phyloP scores from a whole-genome alignment of 306 rosid species.

The Vigna reflexopilosa region DNA sequence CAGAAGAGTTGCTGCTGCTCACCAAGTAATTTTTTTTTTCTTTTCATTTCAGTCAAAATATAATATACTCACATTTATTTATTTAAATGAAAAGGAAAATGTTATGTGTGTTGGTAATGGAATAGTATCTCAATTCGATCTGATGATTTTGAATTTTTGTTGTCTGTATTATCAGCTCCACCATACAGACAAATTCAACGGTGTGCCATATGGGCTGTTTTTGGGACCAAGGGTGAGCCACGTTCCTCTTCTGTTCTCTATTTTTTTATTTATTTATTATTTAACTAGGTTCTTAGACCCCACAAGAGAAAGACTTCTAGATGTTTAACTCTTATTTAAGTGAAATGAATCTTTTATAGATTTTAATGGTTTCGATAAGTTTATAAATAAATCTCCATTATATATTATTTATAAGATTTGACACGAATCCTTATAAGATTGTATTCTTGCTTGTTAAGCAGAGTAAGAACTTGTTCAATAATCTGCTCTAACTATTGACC shows the following conservation, averaged over 20 bases:
- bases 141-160: slow-evolving; percentile 42
- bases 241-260: neutral
- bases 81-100: neutral
- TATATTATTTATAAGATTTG: neutral
- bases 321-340: neutral
- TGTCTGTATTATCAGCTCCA: slow-evolving; percentile 69
- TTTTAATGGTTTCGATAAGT: neutral
- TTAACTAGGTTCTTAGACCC: neutral
- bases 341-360: neutral
- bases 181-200: slow-evolving; percentile 87
- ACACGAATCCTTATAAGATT: neutral
- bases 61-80: neutral
- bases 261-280: neutral
- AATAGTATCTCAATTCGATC: slow-evolving; percentile 14
- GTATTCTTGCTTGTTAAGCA: neutral
- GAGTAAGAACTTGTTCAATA: neutral
- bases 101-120: neutral
- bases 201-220: slow-evolving; percentile 96
- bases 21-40: slow-evolving; percentile 55
- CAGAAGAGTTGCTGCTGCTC: slow-evolving; percentile 90
- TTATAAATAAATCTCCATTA: neutral
- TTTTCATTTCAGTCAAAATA: neutral
- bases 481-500: neutral
- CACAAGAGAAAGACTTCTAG: neutral
- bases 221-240: slow-evolving; percentile 82